Conservation (phyloP, 148 eudicot genomes). For the Rhododendron williamsianum region DNA sequence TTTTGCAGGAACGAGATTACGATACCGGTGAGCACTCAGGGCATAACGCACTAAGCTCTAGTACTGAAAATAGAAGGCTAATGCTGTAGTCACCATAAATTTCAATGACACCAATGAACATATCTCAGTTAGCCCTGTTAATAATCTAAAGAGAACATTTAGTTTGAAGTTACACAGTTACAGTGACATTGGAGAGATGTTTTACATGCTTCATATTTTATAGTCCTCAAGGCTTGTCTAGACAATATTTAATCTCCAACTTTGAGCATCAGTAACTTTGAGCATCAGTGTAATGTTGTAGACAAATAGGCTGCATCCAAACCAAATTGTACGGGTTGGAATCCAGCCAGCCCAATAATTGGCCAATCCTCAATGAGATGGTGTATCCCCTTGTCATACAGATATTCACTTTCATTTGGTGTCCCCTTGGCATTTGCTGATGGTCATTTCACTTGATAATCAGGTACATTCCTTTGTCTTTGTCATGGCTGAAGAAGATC, state of each 20-base stretch:
- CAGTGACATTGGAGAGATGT: neutral
- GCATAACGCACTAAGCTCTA: neutral
- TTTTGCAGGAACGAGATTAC: conserved; percentile 77
- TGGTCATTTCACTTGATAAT: conserved; percentile 2
- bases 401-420: neutral
- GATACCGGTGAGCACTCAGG: conserved; percentile 58
- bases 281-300: neutral
- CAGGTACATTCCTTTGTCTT: conserved; percentile 83
- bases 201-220: neutral
- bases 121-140: neutral
- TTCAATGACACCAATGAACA: neutral
- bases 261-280: neutral
- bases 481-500: conserved; percentile 97
- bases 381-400: neutral
- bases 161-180: neutral
- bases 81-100: neutral
- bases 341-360: neutral
- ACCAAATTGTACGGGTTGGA: neutral
- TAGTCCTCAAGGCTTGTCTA: neutral
- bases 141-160: neutral
- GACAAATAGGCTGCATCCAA: neutral
- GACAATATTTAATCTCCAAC: neutral
- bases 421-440: neutral
- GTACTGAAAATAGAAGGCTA: neutral
- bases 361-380: neutral